phyloP scores from a whole-genome alignment of 768 basidiomycete species.

The Symmetrospora coprosmae region DNA sequence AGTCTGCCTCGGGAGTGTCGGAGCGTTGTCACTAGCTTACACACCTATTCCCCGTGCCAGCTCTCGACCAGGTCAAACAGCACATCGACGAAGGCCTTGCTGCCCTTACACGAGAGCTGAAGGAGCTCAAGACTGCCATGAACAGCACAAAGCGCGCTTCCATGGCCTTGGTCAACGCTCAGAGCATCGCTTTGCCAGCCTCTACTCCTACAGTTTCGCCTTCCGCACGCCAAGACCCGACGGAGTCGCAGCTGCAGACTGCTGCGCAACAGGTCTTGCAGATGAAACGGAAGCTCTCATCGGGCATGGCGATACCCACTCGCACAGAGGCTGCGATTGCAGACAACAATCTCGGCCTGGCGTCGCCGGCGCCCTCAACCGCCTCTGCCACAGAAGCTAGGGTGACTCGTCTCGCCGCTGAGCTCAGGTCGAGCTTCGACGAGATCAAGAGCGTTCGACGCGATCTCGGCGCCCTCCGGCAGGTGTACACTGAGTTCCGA shows the following conservation, averaged over 20 bases:
- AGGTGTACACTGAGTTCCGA: slow-evolving; percentile 87
- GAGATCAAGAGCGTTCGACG: slow-evolving; percentile 86
- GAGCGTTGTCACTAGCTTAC: slow-evolving; percentile 1
- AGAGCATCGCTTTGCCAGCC: slow-evolving; percentile 44
- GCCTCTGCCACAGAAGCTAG: not conserved
- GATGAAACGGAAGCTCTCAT: slow-evolving; percentile 10
- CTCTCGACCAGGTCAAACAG: slow-evolving; percentile 94
- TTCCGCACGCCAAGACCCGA: slow-evolving; percentile 25
- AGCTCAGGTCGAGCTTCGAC: slow-evolving; percentile 83
- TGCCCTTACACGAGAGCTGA: slow-evolving; percentile 67
- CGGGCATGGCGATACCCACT: not conserved
- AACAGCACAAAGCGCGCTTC: not conserved
- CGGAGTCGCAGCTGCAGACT: slow-evolving; percentile 28
- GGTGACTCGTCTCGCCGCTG: slow-evolving; percentile 51
- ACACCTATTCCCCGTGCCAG: too few species aligned
- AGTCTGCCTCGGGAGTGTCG: slow-evolving; percentile 35
- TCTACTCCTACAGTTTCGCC: slow-evolving; percentile 43
- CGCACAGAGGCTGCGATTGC: not conserved
- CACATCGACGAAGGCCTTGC: slow-evolving; percentile 90
- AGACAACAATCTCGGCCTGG: not conserved
- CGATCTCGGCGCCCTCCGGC: slow-evolving; percentile 83
- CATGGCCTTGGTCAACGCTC: slow-evolving; percentile 39
- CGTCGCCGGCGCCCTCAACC: not conserved
- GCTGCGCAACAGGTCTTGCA: slow-evolving; percentile 25
- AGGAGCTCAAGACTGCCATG: slow-evolving; percentile 64